phyloP scores from a whole-genome alignment of 148 eudicot species.

The Vaccinium corymbosum region DNA sequence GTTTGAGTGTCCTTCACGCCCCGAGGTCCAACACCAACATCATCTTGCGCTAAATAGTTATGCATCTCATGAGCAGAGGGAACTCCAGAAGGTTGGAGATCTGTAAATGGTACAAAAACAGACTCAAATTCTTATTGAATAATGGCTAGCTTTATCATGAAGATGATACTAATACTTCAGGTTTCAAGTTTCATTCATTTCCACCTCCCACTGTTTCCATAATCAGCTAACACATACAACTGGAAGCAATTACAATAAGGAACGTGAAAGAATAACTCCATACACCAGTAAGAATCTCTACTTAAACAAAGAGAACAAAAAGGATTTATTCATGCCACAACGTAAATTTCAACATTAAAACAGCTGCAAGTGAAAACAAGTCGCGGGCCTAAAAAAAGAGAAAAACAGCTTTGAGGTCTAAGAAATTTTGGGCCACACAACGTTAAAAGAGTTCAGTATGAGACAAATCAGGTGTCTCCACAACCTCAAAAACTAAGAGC shows the following conservation, averaged over 20 bases:
- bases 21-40: constrained; percentile 36
- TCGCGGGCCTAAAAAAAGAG: background rate
- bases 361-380: background rate
- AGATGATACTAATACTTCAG: background rate
- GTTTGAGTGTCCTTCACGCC: constrained; percentile 48
- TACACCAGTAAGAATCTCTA: background rate
- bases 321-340: background rate
- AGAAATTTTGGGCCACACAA: background rate
- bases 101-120: constrained; percentile 26
- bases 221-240: background rate
- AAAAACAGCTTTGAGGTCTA: background rate
- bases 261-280: background rate
- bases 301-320: too few species aligned
- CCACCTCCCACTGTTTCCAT: background rate
- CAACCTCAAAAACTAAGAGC: background rate
- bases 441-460: background rate
- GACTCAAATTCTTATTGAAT: background rate
- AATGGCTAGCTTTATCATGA: background rate
- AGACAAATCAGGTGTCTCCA: background rate
- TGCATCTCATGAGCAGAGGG: constrained; percentile 38
- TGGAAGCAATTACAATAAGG: background rate
- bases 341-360: background rate
- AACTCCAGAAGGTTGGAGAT: constrained; percentile 37
- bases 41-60: constrained; percentile 38
- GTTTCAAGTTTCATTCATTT: background rate